Conservation (phyloP, 2,329 filamentous ascomycete genomes). For the Parasarocladium wereldwijsianum region DNA sequence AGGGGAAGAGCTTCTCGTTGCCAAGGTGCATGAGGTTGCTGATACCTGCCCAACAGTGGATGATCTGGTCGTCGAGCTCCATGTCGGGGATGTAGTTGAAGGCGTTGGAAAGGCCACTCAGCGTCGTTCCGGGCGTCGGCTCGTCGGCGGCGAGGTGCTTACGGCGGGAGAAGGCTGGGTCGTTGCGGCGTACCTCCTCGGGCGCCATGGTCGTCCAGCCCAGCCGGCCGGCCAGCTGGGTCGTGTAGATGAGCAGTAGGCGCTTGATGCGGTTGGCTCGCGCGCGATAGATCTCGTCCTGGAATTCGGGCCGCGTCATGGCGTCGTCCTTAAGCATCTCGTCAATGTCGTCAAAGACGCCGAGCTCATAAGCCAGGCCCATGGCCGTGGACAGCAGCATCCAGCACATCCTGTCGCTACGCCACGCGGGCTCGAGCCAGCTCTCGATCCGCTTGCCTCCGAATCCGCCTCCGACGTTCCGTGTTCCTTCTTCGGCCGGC, state of each 20-base stretch:
- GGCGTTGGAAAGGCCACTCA: conserved; percentile 32
- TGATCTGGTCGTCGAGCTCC: conserved; percentile 53
- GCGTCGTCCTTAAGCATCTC: conserved; percentile 46
- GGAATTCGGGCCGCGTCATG: conserved; percentile 49
- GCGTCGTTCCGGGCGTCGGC: conserved; percentile 44
- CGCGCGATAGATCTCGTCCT: conserved; percentile 63
- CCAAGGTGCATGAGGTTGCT: conserved; percentile 84
- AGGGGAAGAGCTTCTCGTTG: conserved; percentile 78
- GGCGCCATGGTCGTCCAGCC: conserved; percentile 92
- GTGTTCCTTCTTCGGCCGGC: conserved; percentile 1
- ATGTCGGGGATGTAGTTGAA: conserved; percentile 55
- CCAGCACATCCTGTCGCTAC: conserved; percentile 93
- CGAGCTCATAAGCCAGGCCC: conserved; percentile 82
- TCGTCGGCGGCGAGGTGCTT: conserved; percentile 37
- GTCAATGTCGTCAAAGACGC: conserved; percentile 84
- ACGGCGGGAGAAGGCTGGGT: conserved; percentile 37
- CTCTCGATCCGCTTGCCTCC: conserved; percentile 80
- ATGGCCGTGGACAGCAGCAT: conserved; percentile 89
- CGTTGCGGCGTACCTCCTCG: conserved; percentile 42
- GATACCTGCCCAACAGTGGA: conserved; percentile 87
- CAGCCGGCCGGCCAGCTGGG: conserved; percentile 82
- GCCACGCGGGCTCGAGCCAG: conserved; percentile 93
- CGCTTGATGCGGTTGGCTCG: conserved; percentile 72
- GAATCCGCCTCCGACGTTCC: conserved; percentile 34
- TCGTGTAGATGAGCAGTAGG: conserved; percentile 78